Percentiles rank a stretch among this genome's conserved stretches.
Evolutionary conservation across 2,329 filamentous ascomycete species (phyloP).

Genomic region (Graphium sp.): DNA sequence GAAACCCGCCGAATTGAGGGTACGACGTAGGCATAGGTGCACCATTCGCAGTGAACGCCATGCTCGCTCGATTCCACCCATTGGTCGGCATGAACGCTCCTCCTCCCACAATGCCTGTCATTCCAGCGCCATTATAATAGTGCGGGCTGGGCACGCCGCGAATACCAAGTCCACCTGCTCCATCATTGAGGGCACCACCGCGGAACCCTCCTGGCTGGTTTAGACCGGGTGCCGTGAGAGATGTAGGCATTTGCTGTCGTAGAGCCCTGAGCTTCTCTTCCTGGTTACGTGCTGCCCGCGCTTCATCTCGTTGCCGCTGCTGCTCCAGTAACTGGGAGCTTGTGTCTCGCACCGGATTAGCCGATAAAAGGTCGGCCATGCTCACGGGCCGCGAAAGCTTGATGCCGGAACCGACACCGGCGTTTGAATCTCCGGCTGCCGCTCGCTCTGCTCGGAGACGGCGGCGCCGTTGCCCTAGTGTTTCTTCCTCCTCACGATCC

Average conservation of each 20-base stretch:
- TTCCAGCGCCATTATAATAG: no score
- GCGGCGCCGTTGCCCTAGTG: conserved; percentile 58
- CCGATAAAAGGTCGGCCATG: conserved; percentile 41
- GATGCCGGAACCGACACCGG: conserved; percentile 6
- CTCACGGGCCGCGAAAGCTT: conserved; percentile 14
- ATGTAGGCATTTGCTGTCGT: conserved; percentile 30
- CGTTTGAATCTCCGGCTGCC: conserved; percentile 36
- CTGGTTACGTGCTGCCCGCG: conserved; percentile 20
- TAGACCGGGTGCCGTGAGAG: conserved; percentile 14
- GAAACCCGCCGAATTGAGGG: background rate
- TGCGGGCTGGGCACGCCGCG: conserved; percentile 9
- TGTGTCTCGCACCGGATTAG: conserved; percentile 20
- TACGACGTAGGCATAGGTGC: conserved; percentile 2
- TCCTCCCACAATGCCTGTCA: no score
- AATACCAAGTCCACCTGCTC: conserved; percentile 20
- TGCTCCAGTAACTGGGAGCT: conserved; percentile 23
- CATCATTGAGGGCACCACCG: conserved; percentile 37
- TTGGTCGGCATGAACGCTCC: conserved; percentile 6
- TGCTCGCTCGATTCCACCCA: conserved; percentile 12
- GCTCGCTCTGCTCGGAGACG: conserved; percentile 55
- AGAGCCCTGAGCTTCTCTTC: conserved; percentile 30
- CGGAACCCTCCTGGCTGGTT: conserved; percentile 26
- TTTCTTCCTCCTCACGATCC: conserved; percentile 48
- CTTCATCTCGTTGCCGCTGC: conserved; percentile 21
- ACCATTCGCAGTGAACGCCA: conserved; percentile 10